phyloP scores from a whole-genome alignment of 352 stramenopile genomes.

The Pythium vanterpoolii region DNA sequence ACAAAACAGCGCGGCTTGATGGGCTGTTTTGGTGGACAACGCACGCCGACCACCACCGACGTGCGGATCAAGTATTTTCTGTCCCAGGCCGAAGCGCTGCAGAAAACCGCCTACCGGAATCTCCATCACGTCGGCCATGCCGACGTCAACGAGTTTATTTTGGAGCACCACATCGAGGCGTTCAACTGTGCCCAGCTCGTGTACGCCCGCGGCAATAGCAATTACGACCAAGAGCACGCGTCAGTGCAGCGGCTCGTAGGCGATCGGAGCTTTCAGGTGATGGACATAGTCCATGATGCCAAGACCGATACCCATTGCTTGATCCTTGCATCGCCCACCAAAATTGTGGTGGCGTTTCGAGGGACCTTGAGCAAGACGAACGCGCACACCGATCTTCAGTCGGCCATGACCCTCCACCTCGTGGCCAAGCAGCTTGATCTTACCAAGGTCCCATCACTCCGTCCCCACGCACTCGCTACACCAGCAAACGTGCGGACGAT shows the following conservation, averaged over 20 bases:
- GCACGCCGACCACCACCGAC: constrained; percentile 14
- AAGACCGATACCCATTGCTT: constrained; percentile 43
- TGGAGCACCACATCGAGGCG: constrained; percentile 36
- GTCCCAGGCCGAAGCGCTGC: constrained; percentile 33
- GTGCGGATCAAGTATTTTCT: constrained; percentile 38
- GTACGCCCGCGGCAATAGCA: constrained; percentile 36
- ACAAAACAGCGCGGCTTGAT: too few relatives aligned
- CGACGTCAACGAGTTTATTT: constrained; percentile 34
- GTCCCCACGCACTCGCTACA: neutral
- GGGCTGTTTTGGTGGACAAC: neutral
- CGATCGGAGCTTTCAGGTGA: constrained; percentile 24
- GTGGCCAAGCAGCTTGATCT: constrained; percentile 29
- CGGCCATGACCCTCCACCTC: constrained; percentile 29
- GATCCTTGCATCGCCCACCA: constrained; percentile 25
- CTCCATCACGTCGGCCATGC: constrained; percentile 24
- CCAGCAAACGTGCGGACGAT: constrained; percentile 12
- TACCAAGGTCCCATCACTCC: constrained; percentile 10
- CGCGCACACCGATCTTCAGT: constrained; percentile 36
- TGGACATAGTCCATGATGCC: constrained; percentile 32
- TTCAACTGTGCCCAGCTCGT: constrained; percentile 49
- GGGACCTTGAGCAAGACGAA: constrained; percentile 45
- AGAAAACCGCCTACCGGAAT: constrained; percentile 30
- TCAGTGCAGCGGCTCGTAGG: constrained; percentile 29
- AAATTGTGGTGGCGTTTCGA: constrained; percentile 38
- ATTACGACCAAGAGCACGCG: constrained; percentile 29